Base-by-base conservation (phyloP, 75 land plant genomes). In the Azolla pinnata region DNA sequence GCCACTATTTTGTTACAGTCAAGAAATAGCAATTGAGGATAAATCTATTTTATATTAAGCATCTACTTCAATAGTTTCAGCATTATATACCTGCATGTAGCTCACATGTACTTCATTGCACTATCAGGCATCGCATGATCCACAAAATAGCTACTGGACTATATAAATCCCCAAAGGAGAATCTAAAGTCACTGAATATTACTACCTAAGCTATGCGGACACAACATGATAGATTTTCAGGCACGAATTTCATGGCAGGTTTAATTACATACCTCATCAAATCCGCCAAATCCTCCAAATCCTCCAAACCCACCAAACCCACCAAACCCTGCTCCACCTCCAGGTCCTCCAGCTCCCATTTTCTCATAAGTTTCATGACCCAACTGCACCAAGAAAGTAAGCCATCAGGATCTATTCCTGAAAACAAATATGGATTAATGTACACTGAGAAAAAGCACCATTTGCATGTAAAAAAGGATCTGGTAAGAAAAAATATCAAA, bases 361-460 rank as follows among this genome's bases (percentile, higher is more conserved):
- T 65, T 52, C 27, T 65, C 69, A 53, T 42, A 71, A 29, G 62
- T 51, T 47, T 71, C 74, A 30, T 48, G 74, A 20, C 74, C 74
- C 30, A 71, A 33, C 74, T 69, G 72, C 16, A 23, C 9, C 25
- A 24, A 4, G 16, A 50, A 19, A n/a, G n/a, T n/a, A 0, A 65
- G 2, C 4, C 42, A 46, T 4, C 49, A 46, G 21, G 17, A n/a
- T n/a, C n/a, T n/a, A n/a, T n/a, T n/a, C n/a, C n/a, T 4, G 49
- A 2, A 18, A 3, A 14, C 4, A 46, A 46, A 46, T 46, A 18
- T 4, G 49, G 21, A 18, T 2, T 46, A 18, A 2, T 46, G 17
- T 3, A 4, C n/a, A n/a, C n/a, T 46, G 49, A 38, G 49, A 46
- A 23, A 46, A 3, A 46, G 21, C 2, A 46, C 14, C 2, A 46